These are phyloP conservation scores for Penicillium occitanis DNA, from an alignment of 2,329 filamentous ascomycete species.

Conservation along the genomic window DNA sequence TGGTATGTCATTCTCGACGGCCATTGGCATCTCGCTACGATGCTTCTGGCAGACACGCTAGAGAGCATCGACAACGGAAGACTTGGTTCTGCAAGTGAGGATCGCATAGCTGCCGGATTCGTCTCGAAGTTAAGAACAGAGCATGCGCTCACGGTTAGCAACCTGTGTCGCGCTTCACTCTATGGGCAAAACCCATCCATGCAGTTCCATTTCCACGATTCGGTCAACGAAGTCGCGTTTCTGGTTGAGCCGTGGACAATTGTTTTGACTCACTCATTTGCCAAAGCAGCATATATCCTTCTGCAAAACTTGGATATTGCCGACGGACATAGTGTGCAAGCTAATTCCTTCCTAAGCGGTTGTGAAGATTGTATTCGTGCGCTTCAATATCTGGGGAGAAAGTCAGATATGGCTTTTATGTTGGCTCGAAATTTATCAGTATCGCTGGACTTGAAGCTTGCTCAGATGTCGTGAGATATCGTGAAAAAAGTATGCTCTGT, in stretches of 20 bases:
- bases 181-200: slow-evolving; percentile 34
- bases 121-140: slow-evolving; percentile 44
- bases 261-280: slow-evolving; percentile 55
- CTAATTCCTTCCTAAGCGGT: slow-evolving; percentile 24
- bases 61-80: slow-evolving; percentile 50
- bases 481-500: neutral
- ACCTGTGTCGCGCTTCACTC: slow-evolving; percentile 52
- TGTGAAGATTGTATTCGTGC: slow-evolving; percentile 55
- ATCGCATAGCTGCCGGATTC: slow-evolving; percentile 34
- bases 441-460: slow-evolving; percentile 13
- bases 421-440: slow-evolving; percentile 32
- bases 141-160: slow-evolving; percentile 47
- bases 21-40: slow-evolving; percentile 59
- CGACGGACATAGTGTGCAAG: neutral
- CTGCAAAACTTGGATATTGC: slow-evolving; percentile 32
- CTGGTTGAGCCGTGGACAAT: slow-evolving; percentile 62
- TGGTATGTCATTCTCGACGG: slow-evolving; percentile 60
- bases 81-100: slow-evolving; percentile 25
- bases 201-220: slow-evolving; percentile 53
- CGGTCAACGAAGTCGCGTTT: slow-evolving; percentile 56
- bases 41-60: slow-evolving; percentile 57
- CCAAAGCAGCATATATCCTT: slow-evolving; percentile 47
- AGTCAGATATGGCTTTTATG: slow-evolving; percentile 53
- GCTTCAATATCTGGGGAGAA: slow-evolving; percentile 56
- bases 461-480: slow-evolving; percentile 6